Conservation (phyloP, 257 asterid genomes). For the Solanum corneliomulleri region DNA sequence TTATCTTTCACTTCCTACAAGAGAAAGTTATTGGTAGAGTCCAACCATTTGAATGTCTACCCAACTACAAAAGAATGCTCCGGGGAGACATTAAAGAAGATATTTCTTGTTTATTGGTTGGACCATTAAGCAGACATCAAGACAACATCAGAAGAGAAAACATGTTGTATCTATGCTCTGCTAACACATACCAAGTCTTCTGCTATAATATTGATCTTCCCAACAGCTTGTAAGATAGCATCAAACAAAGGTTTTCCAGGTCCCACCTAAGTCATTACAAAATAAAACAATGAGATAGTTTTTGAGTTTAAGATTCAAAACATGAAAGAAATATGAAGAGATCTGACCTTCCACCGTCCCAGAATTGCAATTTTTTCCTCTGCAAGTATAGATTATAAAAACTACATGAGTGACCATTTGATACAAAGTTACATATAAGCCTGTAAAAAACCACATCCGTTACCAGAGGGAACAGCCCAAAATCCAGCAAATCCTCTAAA, state of each 20-base stretch:
- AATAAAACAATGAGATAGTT: conserved; percentile 16
- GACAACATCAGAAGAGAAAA: neutral
- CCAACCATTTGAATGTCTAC: neutral
- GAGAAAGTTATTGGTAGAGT: neutral
- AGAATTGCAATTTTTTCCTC: conserved; percentile 80
- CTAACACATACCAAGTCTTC: conserved; percentile 77
- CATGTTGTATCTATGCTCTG: neutral
- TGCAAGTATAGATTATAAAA: conserved; percentile 20
- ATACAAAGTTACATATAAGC: neutral
- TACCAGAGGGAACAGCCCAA: conserved; percentile 99
- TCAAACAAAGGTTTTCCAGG: conserved; percentile 85
- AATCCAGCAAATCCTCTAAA: conserved; percentile 97
- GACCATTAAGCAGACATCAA: neutral
- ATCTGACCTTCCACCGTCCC: conserved; percentile 89
- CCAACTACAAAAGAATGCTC: neutral
- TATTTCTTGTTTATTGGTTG: neutral
- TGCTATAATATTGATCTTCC: conserved; percentile 83
- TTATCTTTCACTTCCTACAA: neutral
- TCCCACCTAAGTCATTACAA: conserved; percentile 64
- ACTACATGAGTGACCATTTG: neutral
- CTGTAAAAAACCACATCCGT: conserved; percentile 9
- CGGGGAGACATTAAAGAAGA: neutral
- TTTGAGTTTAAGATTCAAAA: conserved; percentile 5
- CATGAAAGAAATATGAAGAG: neutral
- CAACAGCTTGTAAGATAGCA: conserved; percentile 61